Conservation (phyloP, 345 rosid genomes). For the Ceriops tagal region DNA sequence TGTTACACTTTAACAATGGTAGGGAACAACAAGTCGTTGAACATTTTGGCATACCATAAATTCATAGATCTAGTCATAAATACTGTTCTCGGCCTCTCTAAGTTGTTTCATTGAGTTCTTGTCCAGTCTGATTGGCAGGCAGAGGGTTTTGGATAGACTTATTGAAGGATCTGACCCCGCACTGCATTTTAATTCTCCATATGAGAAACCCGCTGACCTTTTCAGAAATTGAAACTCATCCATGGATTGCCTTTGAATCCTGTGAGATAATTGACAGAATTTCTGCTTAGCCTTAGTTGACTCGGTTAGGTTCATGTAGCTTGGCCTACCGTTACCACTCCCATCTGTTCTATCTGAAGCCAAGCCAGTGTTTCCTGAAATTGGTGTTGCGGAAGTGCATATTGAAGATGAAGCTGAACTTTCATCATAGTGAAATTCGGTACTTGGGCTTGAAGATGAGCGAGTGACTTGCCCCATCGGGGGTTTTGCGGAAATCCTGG, state of each 20-base stretch:
- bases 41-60: constrained; percentile 15
- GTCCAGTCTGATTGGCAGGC: constrained; percentile 23
- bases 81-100: constrained; percentile 11
- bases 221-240: constrained; percentile 82
- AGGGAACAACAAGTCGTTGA: constrained; percentile 65
- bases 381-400: constrained; percentile 67
- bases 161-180: constrained; percentile 21
- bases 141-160: constrained; percentile 20
- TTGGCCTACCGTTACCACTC: constrained; percentile 54
- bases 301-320: constrained; percentile 79
- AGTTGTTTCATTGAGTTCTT: constrained; percentile 15
- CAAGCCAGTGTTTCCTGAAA: constrained; percentile 53
- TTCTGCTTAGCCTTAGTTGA: constrained; percentile 83
- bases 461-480: constrained; percentile 43
- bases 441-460: constrained; percentile 71
- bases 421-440: constrained; percentile 61
- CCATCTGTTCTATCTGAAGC: constrained; percentile 49
- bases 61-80: constrained; percentile 23
- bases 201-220: constrained; percentile 39
- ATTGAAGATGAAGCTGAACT: constrained; percentile 77
- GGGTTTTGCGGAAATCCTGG: constrained; percentile 77
- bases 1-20: constrained; percentile 14
- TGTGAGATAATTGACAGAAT: constrained; percentile 25
- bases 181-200: constrained; percentile 20
- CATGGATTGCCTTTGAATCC: constrained; percentile 75